These are phyloP conservation scores for Blastobotrys proliferans DNA, from an alignment of 1,139 yeast genomes.

Conservation along the genomic window DNA sequence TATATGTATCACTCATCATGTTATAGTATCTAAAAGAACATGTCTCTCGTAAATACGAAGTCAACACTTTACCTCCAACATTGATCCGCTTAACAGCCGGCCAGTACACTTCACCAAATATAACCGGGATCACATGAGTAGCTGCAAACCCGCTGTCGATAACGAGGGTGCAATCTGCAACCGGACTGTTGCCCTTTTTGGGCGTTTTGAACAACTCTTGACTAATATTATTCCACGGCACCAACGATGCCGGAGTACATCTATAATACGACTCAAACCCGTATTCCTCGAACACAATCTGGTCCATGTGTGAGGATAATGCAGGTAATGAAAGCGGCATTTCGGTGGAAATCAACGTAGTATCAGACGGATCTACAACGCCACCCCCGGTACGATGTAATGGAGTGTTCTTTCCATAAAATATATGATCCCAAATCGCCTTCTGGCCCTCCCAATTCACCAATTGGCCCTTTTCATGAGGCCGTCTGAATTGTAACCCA, in stretches of 20 bases:
- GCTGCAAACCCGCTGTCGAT: constrained; percentile 86
- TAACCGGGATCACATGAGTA: constrained; percentile 82
- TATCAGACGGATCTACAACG: constrained; percentile 41
- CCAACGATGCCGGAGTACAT: constrained; percentile 60
- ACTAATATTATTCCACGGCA: constrained; percentile 55
- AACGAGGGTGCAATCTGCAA: constrained; percentile 66
- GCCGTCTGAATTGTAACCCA: constrained; percentile 71
- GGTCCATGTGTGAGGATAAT: constrained; percentile 81
- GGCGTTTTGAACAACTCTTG: constrained; percentile 16
- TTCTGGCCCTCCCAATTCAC: constrained; percentile 91
- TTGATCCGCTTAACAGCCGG: constrained; percentile 70
- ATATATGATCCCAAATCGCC: constrained; percentile 87
- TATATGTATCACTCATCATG: constrained; percentile 82
- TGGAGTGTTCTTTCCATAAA: constrained; percentile 41
- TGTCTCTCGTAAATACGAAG: constrained; percentile 77
- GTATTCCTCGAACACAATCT: constrained; percentile 90
- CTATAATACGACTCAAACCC: constrained; percentile 67
- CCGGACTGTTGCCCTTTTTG: constrained; percentile 20
- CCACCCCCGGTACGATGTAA: constrained; percentile 17
- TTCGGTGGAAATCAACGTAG: constrained; percentile 63
- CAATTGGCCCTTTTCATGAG: constrained; percentile 80
- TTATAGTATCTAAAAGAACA: constrained; percentile 91
- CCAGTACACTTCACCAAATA: constrained; percentile 75
- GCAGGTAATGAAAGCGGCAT: constrained; percentile 81
- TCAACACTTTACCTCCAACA: constrained; percentile 80